Evolutionary conservation across 2,329 filamentous ascomycete genomes (phyloP), one percentile per base, ranked within the genome.

Genomic region (Metarhizium anisopliae): DNA sequence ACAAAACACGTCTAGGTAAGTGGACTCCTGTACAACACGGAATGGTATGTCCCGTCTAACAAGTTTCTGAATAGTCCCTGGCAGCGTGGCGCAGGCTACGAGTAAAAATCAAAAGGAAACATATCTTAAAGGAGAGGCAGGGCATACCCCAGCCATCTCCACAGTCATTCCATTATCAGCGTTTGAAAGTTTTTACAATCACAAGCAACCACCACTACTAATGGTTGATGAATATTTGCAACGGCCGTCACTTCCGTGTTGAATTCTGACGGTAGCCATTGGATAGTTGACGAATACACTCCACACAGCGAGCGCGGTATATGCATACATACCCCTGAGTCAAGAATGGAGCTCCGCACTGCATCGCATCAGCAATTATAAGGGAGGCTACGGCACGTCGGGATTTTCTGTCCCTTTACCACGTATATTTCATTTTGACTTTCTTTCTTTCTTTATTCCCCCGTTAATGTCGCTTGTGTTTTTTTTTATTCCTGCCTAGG

Each of bases 81-180:
- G 73, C 73, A 76, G 61, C 73, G 73, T 58, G 73, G 73, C 57
- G 73, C 73, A 50, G 73, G 73, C 45, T 76, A 76, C 60, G 73
- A 76, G 20, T 68, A 74, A 13, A 32, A 20, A 5, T 4, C 36
- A 14, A 14, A 32, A 14, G n/a, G 18, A 7, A 14, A 40, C 13
- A 6, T 38, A 29, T 10, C 42, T 2, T 13, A 11, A 18, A 25
- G 16, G 13, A 29, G 14, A 11, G 20, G 30, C 40, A 1, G 32
- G 32, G 6, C 11, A 35, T 35, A 7, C 32, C 32, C 32, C n/a
- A 29, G 11, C n/a, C 20, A 11, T 8, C 13, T 53, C 30, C 18
- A 42, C 32, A 40, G 4, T 30, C n/a, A 25, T 35, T 38, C 20
- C 38, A 10, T 3, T 51, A 30, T 20, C 52, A 40, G 52, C 52